Evolutionary conservation across 495 filamentous ascomycete genomes (phyloP), one percentile per base, ranked within the genome.

Genomic region (Hyaloscypha bicolor): DNA sequence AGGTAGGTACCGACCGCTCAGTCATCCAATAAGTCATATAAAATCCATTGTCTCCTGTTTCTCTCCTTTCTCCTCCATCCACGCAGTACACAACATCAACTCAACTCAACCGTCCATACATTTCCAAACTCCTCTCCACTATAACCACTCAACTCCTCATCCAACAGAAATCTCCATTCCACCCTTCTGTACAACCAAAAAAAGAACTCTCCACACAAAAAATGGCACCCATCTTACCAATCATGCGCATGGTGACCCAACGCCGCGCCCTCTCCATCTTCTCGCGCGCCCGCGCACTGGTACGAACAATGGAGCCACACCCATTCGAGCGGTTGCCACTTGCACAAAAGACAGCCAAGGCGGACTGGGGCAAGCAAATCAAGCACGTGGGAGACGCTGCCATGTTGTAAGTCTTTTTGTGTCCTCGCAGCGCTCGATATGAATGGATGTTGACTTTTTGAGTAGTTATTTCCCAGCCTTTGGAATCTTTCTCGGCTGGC

Each of bases 401-500:
- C 19, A 65, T 68, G 59, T 65, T 68, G 69, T 71, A 66, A 37
- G 69, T 64, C 25, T 25, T 2, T 25, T 25, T 25, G 1, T 1
- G 25, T 25, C 25, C 25, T 25, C 25, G 25, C 25, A 1, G 25
- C 25, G 25, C 25, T 25, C 25, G 25, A 25, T 25, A 25, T 25
- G 25, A 25, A 25, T 25, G 25, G 25, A 25, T 25, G 25, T 25
- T 25, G 25, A 25, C 25, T 25, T 25, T 25, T 25, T 55, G 25
- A 67, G 19, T 4, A 65, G 69, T 14, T 71, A 65, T 48, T 71
- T 71, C 66, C 69, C 69, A 6, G 65, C 55, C n/a, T 52, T 66
- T 32, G 66, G 55, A 53, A 33, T 68, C 8, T 22, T 71, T 19
- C 29, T 71, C 21, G 69, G 69, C 1, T 71, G 69, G 69, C 69